Evolutionary conservation across 257 asterid species (phyloP).

Genomic region (Solanum piurae): DNA sequence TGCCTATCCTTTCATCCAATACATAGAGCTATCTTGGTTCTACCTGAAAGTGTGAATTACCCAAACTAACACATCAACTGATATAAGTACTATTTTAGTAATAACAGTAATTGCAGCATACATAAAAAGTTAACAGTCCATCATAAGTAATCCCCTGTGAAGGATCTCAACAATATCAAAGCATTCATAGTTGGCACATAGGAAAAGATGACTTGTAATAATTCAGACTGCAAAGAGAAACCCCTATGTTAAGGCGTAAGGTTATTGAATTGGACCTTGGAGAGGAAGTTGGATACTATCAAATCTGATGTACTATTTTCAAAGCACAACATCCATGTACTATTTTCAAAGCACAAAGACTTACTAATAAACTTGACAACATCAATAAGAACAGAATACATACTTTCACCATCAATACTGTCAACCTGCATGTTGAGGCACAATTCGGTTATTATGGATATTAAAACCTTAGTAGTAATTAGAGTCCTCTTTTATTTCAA

Average conservation of each 20-base stretch:
- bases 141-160: too few species aligned
- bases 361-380: conserved; percentile 29
- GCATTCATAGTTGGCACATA: too few species aligned
- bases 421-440: background rate
- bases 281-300: conserved; percentile 74
- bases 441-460: background rate
- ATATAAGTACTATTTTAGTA: too few species aligned
- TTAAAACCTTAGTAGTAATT: background rate
- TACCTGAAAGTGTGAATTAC: too few species aligned
- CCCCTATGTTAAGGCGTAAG: background rate
- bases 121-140: too few species aligned
- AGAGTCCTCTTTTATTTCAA: background rate
- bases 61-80: too few species aligned
- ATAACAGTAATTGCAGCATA: too few species aligned
- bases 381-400: too few species aligned
- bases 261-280: conserved; percentile 45
- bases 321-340: conserved; percentile 1
- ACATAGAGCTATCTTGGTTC: too few species aligned
- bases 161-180: too few species aligned
- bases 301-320: conserved; percentile 55
- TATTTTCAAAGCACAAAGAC: conserved; percentile 53
- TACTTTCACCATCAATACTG: too few species aligned
- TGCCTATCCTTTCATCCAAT: too few species aligned
- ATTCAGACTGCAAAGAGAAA: background rate
- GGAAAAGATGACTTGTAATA: background rate